Evolutionary conservation across 2,329 filamentous ascomycete species (phyloP).

Genomic region (Epichloe elymi): DNA sequence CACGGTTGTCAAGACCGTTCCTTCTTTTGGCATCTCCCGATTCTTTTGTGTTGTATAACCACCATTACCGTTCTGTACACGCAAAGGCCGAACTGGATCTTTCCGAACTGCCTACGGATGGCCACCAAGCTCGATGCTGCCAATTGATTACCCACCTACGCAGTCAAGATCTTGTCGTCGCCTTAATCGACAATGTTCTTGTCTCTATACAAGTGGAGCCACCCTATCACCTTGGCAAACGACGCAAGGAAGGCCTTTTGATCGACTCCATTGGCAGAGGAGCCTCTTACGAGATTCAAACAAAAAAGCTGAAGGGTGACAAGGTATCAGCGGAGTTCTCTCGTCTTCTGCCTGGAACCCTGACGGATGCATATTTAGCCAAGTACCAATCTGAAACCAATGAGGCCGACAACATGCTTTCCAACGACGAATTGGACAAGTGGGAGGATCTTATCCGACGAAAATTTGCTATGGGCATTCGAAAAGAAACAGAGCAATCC

Average conservation of each 20-base stretch:
- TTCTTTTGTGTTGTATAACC: conserved; percentile 52
- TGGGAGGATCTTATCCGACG: conserved; percentile 38
- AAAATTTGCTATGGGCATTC: conserved; percentile 33
- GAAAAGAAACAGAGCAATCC: conserved; percentile 6
- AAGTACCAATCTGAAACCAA: conserved; percentile 31
- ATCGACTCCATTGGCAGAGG: conserved; percentile 65
- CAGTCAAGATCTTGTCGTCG: conserved; percentile 53
- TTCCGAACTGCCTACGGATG: conserved; percentile 25
- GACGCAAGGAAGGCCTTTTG: conserved; percentile 48
- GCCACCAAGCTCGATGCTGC: conserved; percentile 22
- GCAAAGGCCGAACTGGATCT: conserved; percentile 32
- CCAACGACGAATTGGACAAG: conserved; percentile 28
- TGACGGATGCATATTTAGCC: conserved; percentile 35
- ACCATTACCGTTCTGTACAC: conserved; percentile 51
- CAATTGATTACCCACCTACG: conserved; percentile 48
- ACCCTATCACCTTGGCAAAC: conserved; percentile 40
- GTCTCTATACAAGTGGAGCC: conserved; percentile 58
- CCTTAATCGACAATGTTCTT: conserved; percentile 48
- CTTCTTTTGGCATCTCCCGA: conserved; percentile 46
- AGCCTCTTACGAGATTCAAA: conserved; percentile 23
- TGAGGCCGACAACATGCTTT: conserved; percentile 34
- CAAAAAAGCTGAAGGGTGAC: conserved; percentile 21
- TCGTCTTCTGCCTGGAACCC: conserved; percentile 32
- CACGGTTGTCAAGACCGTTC: conserved; percentile 53
- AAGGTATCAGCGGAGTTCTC: conserved; percentile 21